phyloP scores from a whole-genome alignment of 805 yeast species.

The Candida pseudoglaebosa region DNA sequence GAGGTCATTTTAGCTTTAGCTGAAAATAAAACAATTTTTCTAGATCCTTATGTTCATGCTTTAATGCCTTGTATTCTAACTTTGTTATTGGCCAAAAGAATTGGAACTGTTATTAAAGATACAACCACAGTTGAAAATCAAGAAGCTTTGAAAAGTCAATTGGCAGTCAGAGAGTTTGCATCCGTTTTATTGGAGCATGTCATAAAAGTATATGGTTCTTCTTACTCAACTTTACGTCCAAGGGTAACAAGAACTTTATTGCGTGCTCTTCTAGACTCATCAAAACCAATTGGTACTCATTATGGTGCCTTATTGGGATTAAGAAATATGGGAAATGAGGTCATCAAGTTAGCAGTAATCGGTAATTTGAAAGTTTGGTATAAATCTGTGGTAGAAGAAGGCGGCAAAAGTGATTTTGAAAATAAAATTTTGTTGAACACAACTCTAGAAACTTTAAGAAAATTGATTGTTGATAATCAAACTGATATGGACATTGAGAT shows the following conservation, averaged over 20 bases:
- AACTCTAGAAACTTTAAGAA: constrained; percentile 52
- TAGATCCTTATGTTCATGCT: constrained; percentile 95
- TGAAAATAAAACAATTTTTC: constrained; percentile 76
- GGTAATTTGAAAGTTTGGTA: constrained; percentile 87
- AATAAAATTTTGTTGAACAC: constrained; percentile 42
- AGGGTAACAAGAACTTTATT: constrained; percentile 89
- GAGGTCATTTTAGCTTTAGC: constrained; percentile 84
- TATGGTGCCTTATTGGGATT: constrained; percentile 90
- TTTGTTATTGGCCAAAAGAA: constrained; percentile 77
- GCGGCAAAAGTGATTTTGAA: constrained; percentile 41
- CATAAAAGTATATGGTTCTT: constrained; percentile 73
- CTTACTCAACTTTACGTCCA: constrained; percentile 86
- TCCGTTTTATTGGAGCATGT: constrained; percentile 78
- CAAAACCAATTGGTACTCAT: constrained; percentile 82
- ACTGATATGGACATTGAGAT: constrained; percentile 34
- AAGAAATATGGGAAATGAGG: constrained; percentile 80
- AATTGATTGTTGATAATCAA: constrained; percentile 33
- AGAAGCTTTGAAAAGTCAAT: constrained; percentile 29
- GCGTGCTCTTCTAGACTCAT: constrained; percentile 83
- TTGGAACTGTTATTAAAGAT: constrained; percentile 54
- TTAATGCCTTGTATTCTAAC: constrained; percentile 96
- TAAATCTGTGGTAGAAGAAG: constrained; percentile 47
- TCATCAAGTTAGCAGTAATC: constrained; percentile 73
- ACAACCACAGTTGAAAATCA: constrained; percentile 28
- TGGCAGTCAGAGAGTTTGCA: constrained; percentile 82